phyloP scores from a whole-genome alignment of 805 yeast species.

The Saturnispora dispora region DNA sequence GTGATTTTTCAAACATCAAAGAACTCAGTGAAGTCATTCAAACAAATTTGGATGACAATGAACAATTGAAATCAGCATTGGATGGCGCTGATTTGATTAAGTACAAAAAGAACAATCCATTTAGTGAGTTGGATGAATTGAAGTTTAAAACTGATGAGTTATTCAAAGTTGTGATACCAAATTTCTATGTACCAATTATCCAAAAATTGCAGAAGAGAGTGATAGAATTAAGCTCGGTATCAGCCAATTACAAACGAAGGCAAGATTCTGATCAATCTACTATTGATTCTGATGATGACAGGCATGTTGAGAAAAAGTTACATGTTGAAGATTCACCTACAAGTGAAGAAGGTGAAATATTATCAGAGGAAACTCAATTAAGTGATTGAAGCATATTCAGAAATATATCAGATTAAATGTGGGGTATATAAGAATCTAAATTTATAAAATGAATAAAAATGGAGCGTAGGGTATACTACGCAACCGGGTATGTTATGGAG shows the following conservation, averaged over 20 bases:
- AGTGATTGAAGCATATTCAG: background rate
- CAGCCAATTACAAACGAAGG: background rate
- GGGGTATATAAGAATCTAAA: background rate
- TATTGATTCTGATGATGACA: background rate
- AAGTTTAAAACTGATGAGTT: background rate
- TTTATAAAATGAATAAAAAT: background rate
- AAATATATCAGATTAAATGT: background rate
- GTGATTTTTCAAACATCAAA: background rate
- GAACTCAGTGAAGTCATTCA: background rate
- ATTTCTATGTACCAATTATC: conserved; percentile 5
- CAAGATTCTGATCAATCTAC: background rate
- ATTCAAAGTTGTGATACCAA: background rate
- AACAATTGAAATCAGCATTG: background rate
- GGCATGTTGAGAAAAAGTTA: background rate
- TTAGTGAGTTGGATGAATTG: background rate
- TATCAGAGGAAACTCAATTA: conserved; percentile 1
- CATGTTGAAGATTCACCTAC: background rate
- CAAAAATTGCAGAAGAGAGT: background rate
- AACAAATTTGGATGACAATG: background rate
- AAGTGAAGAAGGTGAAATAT: background rate
- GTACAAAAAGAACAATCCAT: background rate
- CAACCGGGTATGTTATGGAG: background rate
- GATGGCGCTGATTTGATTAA: background rate
- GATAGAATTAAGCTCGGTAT: background rate
- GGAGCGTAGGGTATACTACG: background rate